Evolutionary conservation across 805 yeast genomes (phyloP), one percentile per base, ranked within the genome.

Genomic region (Candida koratica): DNA sequence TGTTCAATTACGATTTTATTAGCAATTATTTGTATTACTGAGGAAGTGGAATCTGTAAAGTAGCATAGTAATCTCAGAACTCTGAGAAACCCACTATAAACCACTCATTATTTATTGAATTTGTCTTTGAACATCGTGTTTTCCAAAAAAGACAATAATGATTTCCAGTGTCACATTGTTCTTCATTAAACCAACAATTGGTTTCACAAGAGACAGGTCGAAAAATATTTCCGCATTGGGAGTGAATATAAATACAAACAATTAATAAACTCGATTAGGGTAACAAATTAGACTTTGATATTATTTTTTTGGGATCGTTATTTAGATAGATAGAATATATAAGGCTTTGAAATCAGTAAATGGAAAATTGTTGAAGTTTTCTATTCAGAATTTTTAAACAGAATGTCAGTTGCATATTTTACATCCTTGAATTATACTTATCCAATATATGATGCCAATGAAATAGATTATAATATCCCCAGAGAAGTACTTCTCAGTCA

Each of bases 401-500:
- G n/a, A n/a, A n/a, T 26, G 17, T 26, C 39, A n/a, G 25, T 27
- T 22, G 36, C 41, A 17, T 35, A 43, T 25, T 37, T 35, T 15
- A 43, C 43, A 17, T 25, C 38, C n/a, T 38, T 41, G 15, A 39
- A 44, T 9, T 44, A 44, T 25, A 44, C 48, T 7, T 44, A 22
- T 27, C 48, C 48, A 2, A 39, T 41, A 4, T 39, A 26, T 31
- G 14, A 29, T 17, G 25, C 37, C 10, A 15, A 39, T 11, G 46
- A 39, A 20, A 38, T 27, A 22, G 27, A 16, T 13, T 38, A 40
- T 2, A 37, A 34, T 14, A 18, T 37, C 17, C 41, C 51, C 13
- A 45, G 37, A 25, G 56, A 53, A 19, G 41, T 45, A 7, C 37
- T 43, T 24, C 47, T 50, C 28, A 39, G 34, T 17, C 47, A 46